Evolutionary conservation across 2,329 filamentous ascomycete genomes (phyloP), one percentile per base, ranked within the genome.

Genomic region (Cercospora janseana): DNA sequence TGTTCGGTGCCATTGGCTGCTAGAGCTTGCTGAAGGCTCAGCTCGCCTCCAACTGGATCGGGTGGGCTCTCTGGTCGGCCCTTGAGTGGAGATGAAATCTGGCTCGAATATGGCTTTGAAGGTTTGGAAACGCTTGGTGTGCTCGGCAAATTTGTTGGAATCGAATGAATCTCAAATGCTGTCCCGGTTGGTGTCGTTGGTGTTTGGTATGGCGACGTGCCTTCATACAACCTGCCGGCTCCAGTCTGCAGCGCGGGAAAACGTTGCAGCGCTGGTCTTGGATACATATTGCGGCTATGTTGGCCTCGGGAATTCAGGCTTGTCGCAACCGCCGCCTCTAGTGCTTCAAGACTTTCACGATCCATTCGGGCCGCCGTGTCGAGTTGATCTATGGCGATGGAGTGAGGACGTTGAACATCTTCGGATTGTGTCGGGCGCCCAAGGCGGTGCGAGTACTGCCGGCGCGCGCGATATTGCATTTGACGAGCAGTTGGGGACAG

Each of bases 171-270:
- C n/a, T 26, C 9, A 15, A 46, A 29, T 7, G 37, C 20, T 4
- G 44, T 37, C n/a, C 23, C 31, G 5, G 20, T 35, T 23, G 44
- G n/a, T 9, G 7, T 28, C 2, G 32, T 13, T 2, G 32, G 32
- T 6, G 44, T 46, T 13, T 46, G 21, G 23, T 37, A 28, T 18
- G 44, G 44, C 13, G 44, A 20, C 9, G 44, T 37, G 10, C 44
- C 44, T 18, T 26, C 13, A 9, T 38, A 46, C 10, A 26, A n/a
- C 15, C 23, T 26, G 13, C 13, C 12, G 15, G 13, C 6, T 9
- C 15, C 31, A 13, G 8, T 5, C 18, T 18, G 27, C 4, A 12
- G 15, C 18, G 15, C 13, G 34, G 18, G n/a, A n/a, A 12, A n/a
- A 20, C 10, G 5, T 38, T 38, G 34, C 10, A 8, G 18, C 34